Evolutionary conservation across 495 filamentous ascomycete species (phyloP), one percentile per base, ranked within the genome.

Genomic region (Neurospora discreta): DNA sequence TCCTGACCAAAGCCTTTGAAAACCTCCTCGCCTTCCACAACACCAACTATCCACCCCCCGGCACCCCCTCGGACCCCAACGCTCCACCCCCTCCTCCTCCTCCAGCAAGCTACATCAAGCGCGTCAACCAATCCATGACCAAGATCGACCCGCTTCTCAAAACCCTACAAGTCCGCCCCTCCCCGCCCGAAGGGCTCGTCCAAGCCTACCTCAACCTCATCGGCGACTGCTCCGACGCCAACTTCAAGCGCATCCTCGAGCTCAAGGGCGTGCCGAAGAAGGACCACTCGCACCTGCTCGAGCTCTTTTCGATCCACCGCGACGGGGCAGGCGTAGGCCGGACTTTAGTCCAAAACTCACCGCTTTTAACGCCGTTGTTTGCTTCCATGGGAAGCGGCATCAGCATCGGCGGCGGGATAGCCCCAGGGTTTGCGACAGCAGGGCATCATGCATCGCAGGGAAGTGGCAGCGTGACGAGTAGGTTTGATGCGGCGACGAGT

Each of bases 141-240:
- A 94, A 93, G 75, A 89, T 98, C 73, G 94, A 98, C 80, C 90
- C 92, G 0, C 88, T 99, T 46, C 91, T 98, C 75, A 99, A 99
- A 80, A 98, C 95, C 1, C 89, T 99, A 9, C 95, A 99, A 82
- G 96, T 99, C 26, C 93, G 93, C 18, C 90, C 94, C 30, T 91
- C 89, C 13, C 96, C 95, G 1, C 89, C 94, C 2, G 95, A 99
- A 83, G 95, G 92, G 6, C 90, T 99, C 39, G 93, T 98, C 3
- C 95, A 98, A 82, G 96, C 95, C 67, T 99, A 99, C 81, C 89
- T 98, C 40, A 93, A 96, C 78, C 92, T 97, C 82, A 94, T 98
- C 74, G 92, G 90, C 76, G 94, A 97, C 83, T 87, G 89, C 68
- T 94, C 90, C 80, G 92, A 98, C 79, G 87, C 90, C 73, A 99